These are phyloP conservation scores for Simmondsia chinensis DNA, from an alignment of 148 eudicot species.

Conservation along the genomic window DNA sequence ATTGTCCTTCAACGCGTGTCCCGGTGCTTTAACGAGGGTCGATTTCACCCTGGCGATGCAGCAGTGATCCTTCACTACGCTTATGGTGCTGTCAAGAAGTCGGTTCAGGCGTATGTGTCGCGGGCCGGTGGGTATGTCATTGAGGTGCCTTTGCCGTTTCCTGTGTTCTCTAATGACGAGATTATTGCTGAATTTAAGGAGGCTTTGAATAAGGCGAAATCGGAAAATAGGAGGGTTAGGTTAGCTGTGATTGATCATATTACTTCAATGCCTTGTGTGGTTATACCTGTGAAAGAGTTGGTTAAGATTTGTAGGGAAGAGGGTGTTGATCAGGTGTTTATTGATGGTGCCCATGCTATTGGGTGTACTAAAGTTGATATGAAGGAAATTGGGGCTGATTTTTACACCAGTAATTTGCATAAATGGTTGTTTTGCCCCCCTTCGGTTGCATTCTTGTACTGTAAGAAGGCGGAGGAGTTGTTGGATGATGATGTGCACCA, in stretches of 20 bases:
- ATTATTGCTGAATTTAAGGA: conserved; percentile 53
- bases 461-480: conserved; percentile 26
- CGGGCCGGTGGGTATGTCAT: conserved; percentile 79
- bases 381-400: conserved; percentile 82
- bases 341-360: conserved; percentile 85
- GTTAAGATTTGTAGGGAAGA: conserved; percentile 72
- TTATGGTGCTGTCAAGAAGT: conserved; percentile 77
- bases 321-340: conserved; percentile 71
- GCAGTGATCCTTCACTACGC: conserved; percentile 80
- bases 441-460: conserved; percentile 72
- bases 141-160: conserved; percentile 78
- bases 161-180: conserved; percentile 40
- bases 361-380: conserved; percentile 63
- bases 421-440: conserved; percentile 95
- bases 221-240: conserved; percentile 47
- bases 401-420: conserved; percentile 82
- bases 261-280: conserved; percentile 88
- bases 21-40: conserved; percentile 42
- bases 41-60: conserved; percentile 44
- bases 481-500: conserved; percentile 52
- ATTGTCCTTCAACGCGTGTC: conserved; percentile 63
- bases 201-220: conserved; percentile 45
- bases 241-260: conserved; percentile 92
- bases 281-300: conserved; percentile 67
- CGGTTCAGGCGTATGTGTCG: conserved; percentile 64